Conservation (phyloP, 495 filamentous ascomycete species). For the Pyronema domesticum region DNA sequence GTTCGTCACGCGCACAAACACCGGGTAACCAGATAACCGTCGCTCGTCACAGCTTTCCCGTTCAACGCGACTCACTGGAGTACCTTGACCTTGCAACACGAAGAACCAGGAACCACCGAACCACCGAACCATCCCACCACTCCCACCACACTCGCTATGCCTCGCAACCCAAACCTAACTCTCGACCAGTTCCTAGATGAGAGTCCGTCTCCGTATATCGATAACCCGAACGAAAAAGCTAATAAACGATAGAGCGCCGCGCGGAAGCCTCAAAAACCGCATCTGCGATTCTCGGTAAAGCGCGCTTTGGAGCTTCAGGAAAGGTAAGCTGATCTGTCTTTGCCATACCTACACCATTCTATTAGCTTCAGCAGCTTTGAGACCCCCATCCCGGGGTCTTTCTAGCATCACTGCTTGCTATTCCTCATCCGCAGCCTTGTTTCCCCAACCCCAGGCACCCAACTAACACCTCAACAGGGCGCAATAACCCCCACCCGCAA, state of each 20-base stretch:
- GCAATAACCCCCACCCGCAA: constrained; percentile 12
- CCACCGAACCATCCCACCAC: neutral
- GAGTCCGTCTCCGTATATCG: constrained; percentile 11
- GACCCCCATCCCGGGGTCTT: no score
- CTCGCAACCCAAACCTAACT: constrained; percentile 5
- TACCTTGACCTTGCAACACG: no score
- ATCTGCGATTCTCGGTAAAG: constrained; percentile 19
- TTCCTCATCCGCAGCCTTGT: neutral
- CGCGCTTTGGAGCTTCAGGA: constrained; percentile 7
- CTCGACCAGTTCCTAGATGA: constrained; percentile 20
- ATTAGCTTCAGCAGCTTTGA: no score
- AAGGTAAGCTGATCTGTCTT: constrained; percentile 9
- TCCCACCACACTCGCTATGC: neutral
- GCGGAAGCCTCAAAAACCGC: constrained; percentile 20
- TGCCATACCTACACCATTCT: neutral
- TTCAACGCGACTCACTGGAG: no score
- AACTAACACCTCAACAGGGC: neutral
- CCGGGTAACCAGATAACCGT: no score
- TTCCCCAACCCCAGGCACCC: neutral
- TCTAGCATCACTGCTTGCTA: neutral
- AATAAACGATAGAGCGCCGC: constrained; percentile 12
- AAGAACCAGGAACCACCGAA: neutral
- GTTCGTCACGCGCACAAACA: no score
- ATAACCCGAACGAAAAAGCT: neutral
- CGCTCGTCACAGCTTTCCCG: no score